Evolutionary conservation across 192 early-diverging fungal genomes (phyloP), one percentile per base, ranked within the genome.

Genomic region (Spizellomyces punctatus): DNA sequence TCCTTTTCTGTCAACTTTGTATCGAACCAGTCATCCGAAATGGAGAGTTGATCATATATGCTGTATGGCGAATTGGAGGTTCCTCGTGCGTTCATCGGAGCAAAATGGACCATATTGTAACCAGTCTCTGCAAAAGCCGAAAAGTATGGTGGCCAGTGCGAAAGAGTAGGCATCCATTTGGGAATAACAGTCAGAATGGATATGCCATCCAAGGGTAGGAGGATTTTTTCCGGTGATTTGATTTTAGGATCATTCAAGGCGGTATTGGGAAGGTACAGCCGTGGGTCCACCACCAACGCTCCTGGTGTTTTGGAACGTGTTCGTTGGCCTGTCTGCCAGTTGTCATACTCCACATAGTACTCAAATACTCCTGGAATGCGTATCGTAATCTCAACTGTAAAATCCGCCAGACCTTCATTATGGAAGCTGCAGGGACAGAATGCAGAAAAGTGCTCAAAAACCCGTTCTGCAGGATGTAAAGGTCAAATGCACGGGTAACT

Each of bases 101-200:
- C 94, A 82, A 97, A 98, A 71, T 99, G 98, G 16, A 98, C 85
- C 95, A 97, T 96, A 75, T 99, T 99, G 85, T 98, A 99, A 8
- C 95, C 94, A 21, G 86, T 79, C 17, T 92, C 79, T 43, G 88
- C 71, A 71, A 93, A 91, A 17, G 76, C 72, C 14, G 90, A 77
- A 59, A 99, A 83, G 67, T 91, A 86, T 14, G 81, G 63, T 12
- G 83, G 77, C 98, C 98, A 99, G 60, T 81, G 58, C 9, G 81
- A 78, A 62, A 99, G 64, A 42, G 82, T 84, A 8, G 96, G 96
- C 82, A 99, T 86, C 94, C 96, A 98, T 71, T 99, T 99, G 41
- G 96, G 95, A 6, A 95, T 88, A n/a, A 95, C 87, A 1, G 98
- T 93, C 78, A 96, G 86, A 63, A 96, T 85, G 57, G 88, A 92